These are phyloP conservation scores for Monilinia aucupariae DNA, from an alignment of 2,329 filamentous ascomycete species.

Conservation along the genomic window DNA sequence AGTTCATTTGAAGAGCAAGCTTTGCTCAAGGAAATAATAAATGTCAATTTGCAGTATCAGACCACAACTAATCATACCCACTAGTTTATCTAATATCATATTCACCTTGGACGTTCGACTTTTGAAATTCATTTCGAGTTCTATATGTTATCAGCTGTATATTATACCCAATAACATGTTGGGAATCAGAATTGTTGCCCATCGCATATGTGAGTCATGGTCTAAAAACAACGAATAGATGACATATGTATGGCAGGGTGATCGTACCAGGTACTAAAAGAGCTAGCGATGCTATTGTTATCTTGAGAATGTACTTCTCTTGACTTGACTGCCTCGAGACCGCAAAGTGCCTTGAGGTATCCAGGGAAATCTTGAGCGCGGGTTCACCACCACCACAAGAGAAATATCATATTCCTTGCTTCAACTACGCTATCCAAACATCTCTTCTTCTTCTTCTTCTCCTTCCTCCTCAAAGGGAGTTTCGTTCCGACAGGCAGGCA, in stretches of 20 bases:
- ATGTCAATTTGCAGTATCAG: too few species aligned
- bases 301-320: background rate
- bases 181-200: background rate
- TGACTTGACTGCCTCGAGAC: background rate
- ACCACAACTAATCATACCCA: too few species aligned
- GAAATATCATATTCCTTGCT: background rate
- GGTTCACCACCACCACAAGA: background rate
- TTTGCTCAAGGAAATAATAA: too few species aligned
- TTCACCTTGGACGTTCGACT: too few species aligned
- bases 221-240: background rate
- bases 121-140: too few species aligned
- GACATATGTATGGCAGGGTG: background rate
- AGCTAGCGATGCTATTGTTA: background rate
- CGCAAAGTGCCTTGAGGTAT: background rate
- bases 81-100: too few species aligned
- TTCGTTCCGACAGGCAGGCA: conserved; percentile 4
- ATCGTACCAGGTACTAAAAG: too few species aligned
- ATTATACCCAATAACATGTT: background rate
- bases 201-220: background rate
- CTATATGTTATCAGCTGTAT: too few species aligned
- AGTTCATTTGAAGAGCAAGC: too few species aligned
- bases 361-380: background rate
- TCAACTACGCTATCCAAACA: background rate
- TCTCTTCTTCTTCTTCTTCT: background rate
- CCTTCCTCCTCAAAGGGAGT: background rate